Conservation (phyloP, 192 early-diverging fungal genomes). For the Martensiomyces pterosporus region DNA sequence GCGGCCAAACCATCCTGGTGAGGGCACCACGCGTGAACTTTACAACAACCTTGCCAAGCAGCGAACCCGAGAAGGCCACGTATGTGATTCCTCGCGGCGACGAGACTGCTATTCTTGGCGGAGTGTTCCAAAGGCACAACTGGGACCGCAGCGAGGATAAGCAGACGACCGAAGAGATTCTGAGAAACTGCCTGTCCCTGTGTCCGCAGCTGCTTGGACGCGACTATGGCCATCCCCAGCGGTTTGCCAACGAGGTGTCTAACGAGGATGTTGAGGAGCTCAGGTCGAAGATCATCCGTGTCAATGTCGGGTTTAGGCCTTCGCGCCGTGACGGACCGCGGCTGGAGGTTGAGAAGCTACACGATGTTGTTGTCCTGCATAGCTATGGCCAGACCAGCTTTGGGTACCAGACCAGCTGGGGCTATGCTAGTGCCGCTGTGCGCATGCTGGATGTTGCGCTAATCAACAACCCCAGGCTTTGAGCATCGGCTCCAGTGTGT, state of each 20-base stretch:
- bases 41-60: background rate
- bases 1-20: conserved; percentile 75
- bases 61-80: conserved; percentile 33
- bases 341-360: conserved; percentile 46
- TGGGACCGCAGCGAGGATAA: conserved; percentile 27
- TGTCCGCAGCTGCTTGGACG: conserved; percentile 27
- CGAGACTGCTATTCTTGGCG: conserved; percentile 73
- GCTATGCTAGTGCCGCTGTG: conserved; percentile 49
- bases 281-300: conserved; percentile 38
- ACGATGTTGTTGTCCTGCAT: conserved; percentile 7
- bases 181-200: conserved; percentile 41
- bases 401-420: conserved; percentile 61
- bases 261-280: conserved; percentile 12
- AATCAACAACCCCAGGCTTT: background rate
- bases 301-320: conserved; percentile 55
- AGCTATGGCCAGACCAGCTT: conserved; percentile 14
- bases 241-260: background rate
- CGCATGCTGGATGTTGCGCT: conserved; percentile 30
- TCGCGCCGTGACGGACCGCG: conserved; percentile 52
- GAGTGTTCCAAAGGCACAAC: conserved; percentile 44
- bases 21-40: conserved; percentile 2
- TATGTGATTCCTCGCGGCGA: conserved; percentile 85
- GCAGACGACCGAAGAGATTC: conserved; percentile 46
- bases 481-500: too few species aligned
- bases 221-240: background rate